These are phyloP conservation scores for Xylariaceae sp. DNA, from an alignment of 2,329 filamentous ascomycete genomes.

Conservation along the genomic window DNA sequence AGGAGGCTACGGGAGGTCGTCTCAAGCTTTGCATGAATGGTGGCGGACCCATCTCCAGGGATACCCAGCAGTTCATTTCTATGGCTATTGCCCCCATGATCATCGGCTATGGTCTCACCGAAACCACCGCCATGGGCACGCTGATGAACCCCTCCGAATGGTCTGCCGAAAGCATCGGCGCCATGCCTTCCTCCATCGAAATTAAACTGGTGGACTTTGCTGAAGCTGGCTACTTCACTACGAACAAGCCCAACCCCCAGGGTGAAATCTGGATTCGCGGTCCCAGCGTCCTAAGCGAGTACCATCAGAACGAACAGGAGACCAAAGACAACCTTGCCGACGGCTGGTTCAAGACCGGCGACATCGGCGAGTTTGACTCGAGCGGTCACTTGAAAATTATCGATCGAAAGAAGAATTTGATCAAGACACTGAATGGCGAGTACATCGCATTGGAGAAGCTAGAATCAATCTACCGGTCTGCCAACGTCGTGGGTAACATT, in stretches of 20 bases:
- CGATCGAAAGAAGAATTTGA: conserved; percentile 84
- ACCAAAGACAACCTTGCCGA: conserved; percentile 66
- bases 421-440: conserved; percentile 76
- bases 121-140: conserved; percentile 72
- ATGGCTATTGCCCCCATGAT: conserved; percentile 88
- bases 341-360: conserved; percentile 84
- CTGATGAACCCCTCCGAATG: conserved; percentile 73
- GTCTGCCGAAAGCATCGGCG: conserved; percentile 67
- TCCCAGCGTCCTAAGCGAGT: conserved; percentile 61
- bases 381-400: conserved; percentile 71
- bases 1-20: conserved; percentile 78
- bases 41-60: conserved; percentile 76
- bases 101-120: conserved; percentile 79
- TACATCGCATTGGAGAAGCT: conserved; percentile 77
- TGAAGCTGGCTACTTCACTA: conserved; percentile 73
- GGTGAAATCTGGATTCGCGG: conserved; percentile 88
- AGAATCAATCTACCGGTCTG: conserved; percentile 48
- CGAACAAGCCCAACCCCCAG: conserved; percentile 70
- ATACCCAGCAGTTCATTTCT: conserved; percentile 82
- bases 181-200: conserved; percentile 68
- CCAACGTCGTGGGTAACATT: conserved; percentile 48
- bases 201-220: conserved; percentile 81
- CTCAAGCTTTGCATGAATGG: conserved; percentile 81
- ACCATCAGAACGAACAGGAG: conserved; percentile 74
- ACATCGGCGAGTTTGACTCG: conserved; percentile 72